These are phyloP conservation scores for Colletotrichum echinochloae DNA, from an alignment of 2,329 filamentous ascomycete genomes.

Conservation along the genomic window DNA sequence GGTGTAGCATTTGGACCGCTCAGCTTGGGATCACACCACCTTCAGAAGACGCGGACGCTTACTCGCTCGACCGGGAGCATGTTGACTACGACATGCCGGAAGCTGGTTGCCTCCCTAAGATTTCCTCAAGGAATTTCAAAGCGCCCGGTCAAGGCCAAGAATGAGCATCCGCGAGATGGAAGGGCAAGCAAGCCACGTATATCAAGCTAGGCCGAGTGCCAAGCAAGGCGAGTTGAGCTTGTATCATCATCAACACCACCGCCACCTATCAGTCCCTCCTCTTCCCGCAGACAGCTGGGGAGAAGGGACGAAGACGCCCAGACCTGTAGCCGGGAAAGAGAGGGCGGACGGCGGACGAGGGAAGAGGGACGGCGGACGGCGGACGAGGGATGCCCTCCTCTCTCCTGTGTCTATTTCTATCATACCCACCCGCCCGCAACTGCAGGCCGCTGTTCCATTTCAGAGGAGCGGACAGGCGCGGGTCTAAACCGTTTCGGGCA, in stretches of 20 bases:
- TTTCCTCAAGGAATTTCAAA: background rate
- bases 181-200: background rate
- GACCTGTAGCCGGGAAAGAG: background rate
- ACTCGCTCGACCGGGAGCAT: background rate
- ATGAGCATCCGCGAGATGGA: background rate
- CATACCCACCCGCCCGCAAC: background rate
- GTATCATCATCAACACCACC: background rate
- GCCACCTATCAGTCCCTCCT: background rate
- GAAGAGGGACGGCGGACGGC: too few species aligned
- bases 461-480: constrained; percentile 4
- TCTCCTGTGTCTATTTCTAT: background rate
- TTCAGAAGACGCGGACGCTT: constrained; percentile 1
- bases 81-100: background rate
- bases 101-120: too few species aligned
- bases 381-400: constrained; percentile 2
- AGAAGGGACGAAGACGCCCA: constrained; percentile 11
- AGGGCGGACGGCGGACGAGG: constrained; percentile 18
- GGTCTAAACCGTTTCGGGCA: constrained; percentile 17
- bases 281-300: constrained; percentile 11
- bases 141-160: background rate
- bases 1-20: constrained; percentile 6
- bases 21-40: constrained; percentile 10
- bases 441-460: constrained; percentile 8
- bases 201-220: background rate
- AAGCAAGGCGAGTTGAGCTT: background rate